These are phyloP conservation scores for Tolypocladium guangdongense DNA, from an alignment of 2,329 filamentous ascomycete species.

Conservation along the genomic window DNA sequence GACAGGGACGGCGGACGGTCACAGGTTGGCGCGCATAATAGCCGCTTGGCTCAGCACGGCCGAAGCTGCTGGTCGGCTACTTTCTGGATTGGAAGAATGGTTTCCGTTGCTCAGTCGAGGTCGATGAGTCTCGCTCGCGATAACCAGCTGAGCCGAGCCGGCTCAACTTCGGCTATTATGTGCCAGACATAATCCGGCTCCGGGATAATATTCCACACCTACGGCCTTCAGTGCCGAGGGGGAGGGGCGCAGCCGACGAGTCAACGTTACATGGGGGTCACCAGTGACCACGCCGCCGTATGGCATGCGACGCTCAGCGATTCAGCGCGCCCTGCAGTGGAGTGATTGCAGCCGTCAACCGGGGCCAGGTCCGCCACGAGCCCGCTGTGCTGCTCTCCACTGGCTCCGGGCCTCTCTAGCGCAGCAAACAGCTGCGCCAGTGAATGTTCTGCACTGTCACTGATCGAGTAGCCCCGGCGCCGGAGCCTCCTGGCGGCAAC, in stretches of 20 bases:
- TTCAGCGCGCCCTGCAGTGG: background rate
- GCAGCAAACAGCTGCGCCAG: background rate
- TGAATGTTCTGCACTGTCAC: background rate
- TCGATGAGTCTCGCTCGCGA: background rate
- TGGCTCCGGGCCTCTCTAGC: background rate
- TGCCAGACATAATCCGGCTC: background rate
- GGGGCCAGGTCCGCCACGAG: background rate
- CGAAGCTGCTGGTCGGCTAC: background rate
- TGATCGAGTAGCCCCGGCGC: background rate
- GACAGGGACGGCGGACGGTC: conserved; percentile 12
- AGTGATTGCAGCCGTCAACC: background rate
- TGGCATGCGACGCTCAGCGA: background rate
- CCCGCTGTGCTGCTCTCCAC: background rate
- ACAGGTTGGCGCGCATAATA: conserved; percentile 10
- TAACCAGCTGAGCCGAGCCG: no score
- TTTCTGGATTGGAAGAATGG: background rate
- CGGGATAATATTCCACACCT: no score
- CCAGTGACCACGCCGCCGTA: background rate
- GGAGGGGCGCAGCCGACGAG: background rate
- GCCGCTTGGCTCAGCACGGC: background rate
- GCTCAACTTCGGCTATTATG: background rate
- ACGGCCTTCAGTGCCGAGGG: no score
- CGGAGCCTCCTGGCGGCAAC: background rate
- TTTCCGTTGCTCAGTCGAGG: background rate
- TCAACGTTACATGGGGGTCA: conserved; percentile 8